Conservation (phyloP, 2,329 filamentous ascomycete species). For the Eutypella sp. region DNA sequence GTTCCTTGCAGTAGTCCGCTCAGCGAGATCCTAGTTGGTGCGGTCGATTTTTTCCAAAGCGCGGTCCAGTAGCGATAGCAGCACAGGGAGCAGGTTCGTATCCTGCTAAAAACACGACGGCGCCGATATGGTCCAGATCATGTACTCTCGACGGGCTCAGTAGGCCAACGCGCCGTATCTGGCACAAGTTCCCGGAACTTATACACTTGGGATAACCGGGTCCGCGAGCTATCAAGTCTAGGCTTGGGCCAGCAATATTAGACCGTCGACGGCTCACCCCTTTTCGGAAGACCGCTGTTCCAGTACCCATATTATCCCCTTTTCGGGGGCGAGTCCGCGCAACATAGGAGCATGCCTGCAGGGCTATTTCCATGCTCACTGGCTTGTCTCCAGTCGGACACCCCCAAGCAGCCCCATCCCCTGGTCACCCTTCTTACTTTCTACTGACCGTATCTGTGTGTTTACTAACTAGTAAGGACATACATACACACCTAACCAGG, state of each 20-base stretch:
- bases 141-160: too few relatives aligned
- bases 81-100: background rate
- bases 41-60: background rate
- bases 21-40: background rate
- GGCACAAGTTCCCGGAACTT: too few relatives aligned
- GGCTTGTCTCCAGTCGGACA: background rate
- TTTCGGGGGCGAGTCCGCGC: background rate
- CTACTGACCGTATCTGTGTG: too few relatives aligned
- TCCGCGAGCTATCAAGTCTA: background rate
- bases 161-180: too few relatives aligned
- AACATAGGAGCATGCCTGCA: background rate
- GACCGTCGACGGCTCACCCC: background rate
- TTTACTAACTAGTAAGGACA: background rate
- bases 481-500: background rate
- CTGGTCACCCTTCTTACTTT: too few relatives aligned
- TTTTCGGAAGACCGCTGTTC: background rate
- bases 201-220: background rate
- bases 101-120: background rate
- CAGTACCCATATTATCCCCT: background rate
- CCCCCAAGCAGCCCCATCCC: background rate
- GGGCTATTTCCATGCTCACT: background rate
- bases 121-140: background rate
- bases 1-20: conserved; percentile 4
- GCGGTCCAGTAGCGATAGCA: background rate
- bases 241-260: background rate